Evolutionary conservation across 768 basidiomycete genomes (phyloP).

Genomic region (Heimioporus sp.): DNA sequence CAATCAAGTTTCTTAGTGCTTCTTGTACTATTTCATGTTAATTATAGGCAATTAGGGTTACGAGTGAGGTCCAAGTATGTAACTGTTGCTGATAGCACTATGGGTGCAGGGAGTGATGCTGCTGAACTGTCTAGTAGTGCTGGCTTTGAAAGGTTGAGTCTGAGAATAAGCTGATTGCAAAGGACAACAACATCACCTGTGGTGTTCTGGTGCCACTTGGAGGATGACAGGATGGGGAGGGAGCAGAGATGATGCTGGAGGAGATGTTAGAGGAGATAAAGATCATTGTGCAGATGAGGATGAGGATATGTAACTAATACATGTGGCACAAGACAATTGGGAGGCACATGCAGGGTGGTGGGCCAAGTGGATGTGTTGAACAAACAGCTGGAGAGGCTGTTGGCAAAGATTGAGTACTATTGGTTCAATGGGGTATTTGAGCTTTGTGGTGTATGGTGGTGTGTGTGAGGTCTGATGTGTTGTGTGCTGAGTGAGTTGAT

Average conservation of each 20-base stretch:
- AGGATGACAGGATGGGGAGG: conserved; percentile 72
- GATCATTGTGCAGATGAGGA: conserved; percentile 82
- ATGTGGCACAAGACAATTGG: conserved; percentile 65
- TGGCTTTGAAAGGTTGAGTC: conserved; percentile 81
- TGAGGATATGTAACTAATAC: conserved; percentile 65
- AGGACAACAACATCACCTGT: conserved; percentile 58
- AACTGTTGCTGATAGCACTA: conserved; percentile 32
- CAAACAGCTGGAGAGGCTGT: conserved; percentile 63
- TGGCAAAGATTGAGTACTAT: conserved; percentile 88
- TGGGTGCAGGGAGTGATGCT: conserved; percentile 46
- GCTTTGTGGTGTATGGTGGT: conserved; percentile 43
- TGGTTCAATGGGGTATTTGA: conserved; percentile 99
- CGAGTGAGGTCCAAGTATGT: no score
- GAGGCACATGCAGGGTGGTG: conserved; percentile 80
- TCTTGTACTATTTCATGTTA: no score
- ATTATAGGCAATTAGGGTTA: no score
- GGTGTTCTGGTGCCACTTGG: conserved; percentile 90
- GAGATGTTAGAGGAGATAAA: conserved; percentile 70
- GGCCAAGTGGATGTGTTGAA: conserved; percentile 74
- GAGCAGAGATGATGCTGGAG: conserved; percentile 70
- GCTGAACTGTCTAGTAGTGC: conserved; percentile 80
- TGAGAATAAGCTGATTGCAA: conserved; percentile 81
- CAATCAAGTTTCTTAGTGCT: no score
- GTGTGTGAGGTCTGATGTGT: not conserved
- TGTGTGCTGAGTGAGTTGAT: conserved; percentile 44